Evolutionary conservation across 2,329 filamentous ascomycete genomes (phyloP).

Genomic region (Pseudogymnoascus sp.): DNA sequence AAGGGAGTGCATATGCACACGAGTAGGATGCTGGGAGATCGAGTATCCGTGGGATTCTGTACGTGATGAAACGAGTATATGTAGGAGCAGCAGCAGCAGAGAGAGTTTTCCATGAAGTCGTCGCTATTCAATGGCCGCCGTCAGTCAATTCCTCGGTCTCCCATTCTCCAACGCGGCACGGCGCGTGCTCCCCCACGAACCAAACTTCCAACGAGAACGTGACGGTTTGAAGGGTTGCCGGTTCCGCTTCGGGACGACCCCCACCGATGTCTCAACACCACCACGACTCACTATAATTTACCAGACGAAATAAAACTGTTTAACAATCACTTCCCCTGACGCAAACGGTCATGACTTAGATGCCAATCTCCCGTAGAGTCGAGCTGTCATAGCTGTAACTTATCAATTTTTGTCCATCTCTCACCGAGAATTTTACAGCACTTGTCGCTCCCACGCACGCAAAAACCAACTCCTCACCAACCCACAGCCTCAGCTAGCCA

Average conservation of each 20-base stretch:
- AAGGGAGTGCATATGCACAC: neutral
- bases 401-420: neutral
- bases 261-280: neutral
- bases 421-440: neutral
- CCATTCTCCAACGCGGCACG: neutral
- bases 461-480: neutral
- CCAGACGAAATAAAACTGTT: neutral
- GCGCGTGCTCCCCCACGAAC: neutral
- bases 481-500: neutral
- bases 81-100: neutral
- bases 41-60: neutral
- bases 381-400: neutral
- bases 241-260: neutral
- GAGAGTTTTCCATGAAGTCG: neutral
- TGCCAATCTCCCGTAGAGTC: neutral
- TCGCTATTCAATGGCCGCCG: neutral
- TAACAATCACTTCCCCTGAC: neutral
- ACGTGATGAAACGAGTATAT: neutral
- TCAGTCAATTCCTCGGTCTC: neutral
- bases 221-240: too few species aligned
- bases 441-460: neutral
- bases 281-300: neutral
- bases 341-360: neutral
- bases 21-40: neutral
- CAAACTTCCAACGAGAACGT: neutral